Conservation (phyloP, 139 green algal genomes). For the Trebouxia sp. region DNA sequence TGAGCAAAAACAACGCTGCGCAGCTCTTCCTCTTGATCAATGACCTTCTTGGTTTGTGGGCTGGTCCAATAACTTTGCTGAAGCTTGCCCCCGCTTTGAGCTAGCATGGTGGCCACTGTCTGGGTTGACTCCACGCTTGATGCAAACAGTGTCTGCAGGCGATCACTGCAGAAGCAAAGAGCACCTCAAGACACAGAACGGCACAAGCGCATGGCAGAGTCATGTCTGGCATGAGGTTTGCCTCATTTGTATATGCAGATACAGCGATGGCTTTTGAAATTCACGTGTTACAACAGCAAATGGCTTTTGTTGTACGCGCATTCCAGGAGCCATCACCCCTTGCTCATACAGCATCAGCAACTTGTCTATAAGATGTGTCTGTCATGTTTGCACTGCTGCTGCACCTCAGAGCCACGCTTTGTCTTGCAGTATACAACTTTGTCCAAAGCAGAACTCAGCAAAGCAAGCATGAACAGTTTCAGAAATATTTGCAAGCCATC, state of each 20-base stretch:
- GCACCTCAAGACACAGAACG: neutral
- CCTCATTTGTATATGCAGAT: too few relatives aligned
- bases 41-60: conserved; percentile 3
- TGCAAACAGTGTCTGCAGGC: conserved; percentile 6
- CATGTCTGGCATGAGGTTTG: too few relatives aligned
- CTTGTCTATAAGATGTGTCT: too few relatives aligned
- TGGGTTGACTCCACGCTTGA: conserved; percentile 17
- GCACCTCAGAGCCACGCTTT: too few relatives aligned
- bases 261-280: too few relatives aligned
- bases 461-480: too few relatives aligned
- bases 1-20: conserved; percentile 19
- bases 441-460: too few relatives aligned
- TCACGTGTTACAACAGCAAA: neutral
- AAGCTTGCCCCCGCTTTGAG: neutral
- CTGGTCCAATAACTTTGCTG: conserved; percentile 20
- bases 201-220: too few relatives aligned
- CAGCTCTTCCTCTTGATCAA: conserved; percentile 24
- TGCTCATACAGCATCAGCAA: too few relatives aligned
- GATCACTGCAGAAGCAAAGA: conserved; percentile 10
- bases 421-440: too few relatives aligned
- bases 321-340: neutral
- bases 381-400: too few relatives aligned
- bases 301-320: neutral
- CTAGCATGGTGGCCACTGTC: neutral
- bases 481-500: neutral